Evolutionary conservation across 2,329 filamentous ascomycete species (phyloP), one percentile per base, ranked within the genome.

Genomic region (Dothideomycetes sp.): DNA sequence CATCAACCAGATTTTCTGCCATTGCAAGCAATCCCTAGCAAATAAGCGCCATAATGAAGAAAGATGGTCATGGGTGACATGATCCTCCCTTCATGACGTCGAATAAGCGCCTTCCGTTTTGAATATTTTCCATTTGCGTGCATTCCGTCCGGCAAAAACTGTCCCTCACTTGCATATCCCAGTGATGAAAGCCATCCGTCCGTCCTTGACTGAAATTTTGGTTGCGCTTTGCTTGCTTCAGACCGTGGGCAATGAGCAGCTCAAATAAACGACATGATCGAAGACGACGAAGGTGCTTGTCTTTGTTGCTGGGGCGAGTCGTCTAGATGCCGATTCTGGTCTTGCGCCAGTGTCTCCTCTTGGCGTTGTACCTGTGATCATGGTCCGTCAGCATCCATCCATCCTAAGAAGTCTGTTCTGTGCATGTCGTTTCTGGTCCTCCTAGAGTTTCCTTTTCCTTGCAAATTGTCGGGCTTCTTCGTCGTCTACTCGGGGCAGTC

Each of bases 291-390:
- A 39, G 38, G 32, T 27, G 22, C 7, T 27, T 27, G 22, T 7
- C 22, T 27, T 39, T 43, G 41, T 39, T 27, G 34, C 22, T 27
- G 48, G 46, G 47, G 64, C 60, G 68, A 73, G 64, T 69, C 66
- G 70, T 78, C 77, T 91, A 98, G 77, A 98, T 93, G 66, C 87
- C 87, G 73, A 98, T 86, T 67, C 87, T 84, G 66, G 91, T 96
- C 89, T 98, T 98, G 77, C 91, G 86, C 91, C 91, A 98, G 70
- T 98, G 91, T 74, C 91, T 84, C 72, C 91, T 78, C 85, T 98
- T 98, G 63, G 91, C 88, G 77, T 98, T 98, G 82, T 98, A 98
- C 75, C 91, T 98, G 66, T 19, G 30, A 34, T 31, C 18, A 31
- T 34, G 30, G 19, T 37, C 39, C 39, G 30, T 41, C 30, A 34